phyloP scores from a whole-genome alignment of 1,139 yeast genomes.

The Kodamaea alishanica region DNA sequence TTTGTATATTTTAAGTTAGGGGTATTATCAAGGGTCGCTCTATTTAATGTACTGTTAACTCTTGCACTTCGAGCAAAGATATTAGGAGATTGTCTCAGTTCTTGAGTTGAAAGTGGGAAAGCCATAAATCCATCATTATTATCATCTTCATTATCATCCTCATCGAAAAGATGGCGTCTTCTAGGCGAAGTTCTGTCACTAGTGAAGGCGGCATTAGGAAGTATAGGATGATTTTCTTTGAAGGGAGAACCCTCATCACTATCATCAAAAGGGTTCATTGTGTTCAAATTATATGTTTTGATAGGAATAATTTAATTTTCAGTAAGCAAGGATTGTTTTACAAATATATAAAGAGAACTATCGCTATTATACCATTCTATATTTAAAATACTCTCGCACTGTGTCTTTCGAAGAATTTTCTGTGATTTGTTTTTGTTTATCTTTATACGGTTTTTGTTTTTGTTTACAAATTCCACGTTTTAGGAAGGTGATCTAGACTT shows the following conservation, averaged over 20 bases:
- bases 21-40: conserved; percentile 19
- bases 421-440: too few species aligned
- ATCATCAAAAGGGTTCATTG: conserved; percentile 33
- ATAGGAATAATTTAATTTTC: too few species aligned
- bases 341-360: too few species aligned
- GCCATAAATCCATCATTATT: conserved; percentile 26
- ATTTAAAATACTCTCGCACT: background rate
- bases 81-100: conserved; percentile 41
- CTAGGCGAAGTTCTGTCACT: conserved; percentile 39
- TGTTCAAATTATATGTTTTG: too few species aligned
- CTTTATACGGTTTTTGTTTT: too few species aligned
- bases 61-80: conserved; percentile 51
- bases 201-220: conserved; percentile 42
- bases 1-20: conserved; percentile 23
- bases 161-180: conserved; percentile 27
- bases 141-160: conserved; percentile 22
- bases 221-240: conserved; percentile 28
- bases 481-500: too few species aligned
- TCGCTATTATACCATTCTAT: background rate
- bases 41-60: conserved; percentile 38
- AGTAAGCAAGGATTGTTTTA: too few species aligned
- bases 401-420: too few species aligned
- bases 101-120: conserved; percentile 27
- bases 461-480: too few species aligned
- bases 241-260: conserved; percentile 34